Evolutionary conservation across 805 yeast species (phyloP).

Genomic region (Candida vartiovaarae): DNA sequence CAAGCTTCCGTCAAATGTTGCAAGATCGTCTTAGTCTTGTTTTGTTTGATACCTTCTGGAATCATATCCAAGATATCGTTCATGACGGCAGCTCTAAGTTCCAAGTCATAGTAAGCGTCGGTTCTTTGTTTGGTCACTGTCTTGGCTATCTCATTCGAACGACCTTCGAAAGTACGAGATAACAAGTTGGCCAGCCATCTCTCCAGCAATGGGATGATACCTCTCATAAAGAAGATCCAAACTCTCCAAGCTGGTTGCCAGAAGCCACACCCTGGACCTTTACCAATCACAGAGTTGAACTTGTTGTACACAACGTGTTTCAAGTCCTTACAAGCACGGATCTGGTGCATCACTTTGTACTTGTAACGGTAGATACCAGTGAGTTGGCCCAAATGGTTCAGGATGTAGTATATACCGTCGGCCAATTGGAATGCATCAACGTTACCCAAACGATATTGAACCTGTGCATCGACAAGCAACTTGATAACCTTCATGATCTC

Average conservation of each 20-base stretch:
- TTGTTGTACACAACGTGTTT: slow-evolving; percentile 85
- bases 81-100: slow-evolving; percentile 88
- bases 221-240: slow-evolving; percentile 89
- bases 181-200: slow-evolving; percentile 91
- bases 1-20: slow-evolving; percentile 98
- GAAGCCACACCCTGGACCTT: slow-evolving; percentile 98
- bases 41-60: slow-evolving; percentile 88
- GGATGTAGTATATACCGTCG: slow-evolving; percentile 84
- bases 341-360: slow-evolving; percentile 97
- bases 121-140: slow-evolving; percentile 93
- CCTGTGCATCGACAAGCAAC: slow-evolving; percentile 87
- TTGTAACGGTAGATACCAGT: slow-evolving; percentile 97
- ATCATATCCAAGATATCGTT: slow-evolving; percentile 95
- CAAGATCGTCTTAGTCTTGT: slow-evolving; percentile 75
- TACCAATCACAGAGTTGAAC: slow-evolving; percentile 82
- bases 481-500: slow-evolving; percentile 83
- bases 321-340: slow-evolving; percentile 89
- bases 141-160: slow-evolving; percentile 88
- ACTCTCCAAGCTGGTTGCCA: slow-evolving; percentile 99
- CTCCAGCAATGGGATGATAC: slow-evolving; percentile 84
- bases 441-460: slow-evolving; percentile 83
- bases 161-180: slow-evolving; percentile 93
- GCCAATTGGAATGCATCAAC: slow-evolving; percentile 92
- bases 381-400: slow-evolving; percentile 90
- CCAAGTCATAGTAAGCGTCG: slow-evolving; percentile 91